Evolutionary conservation across 139 green algal species (phyloP), one percentile per base, ranked within the genome.

Genomic region (Haematococcus lacustris): DNA sequence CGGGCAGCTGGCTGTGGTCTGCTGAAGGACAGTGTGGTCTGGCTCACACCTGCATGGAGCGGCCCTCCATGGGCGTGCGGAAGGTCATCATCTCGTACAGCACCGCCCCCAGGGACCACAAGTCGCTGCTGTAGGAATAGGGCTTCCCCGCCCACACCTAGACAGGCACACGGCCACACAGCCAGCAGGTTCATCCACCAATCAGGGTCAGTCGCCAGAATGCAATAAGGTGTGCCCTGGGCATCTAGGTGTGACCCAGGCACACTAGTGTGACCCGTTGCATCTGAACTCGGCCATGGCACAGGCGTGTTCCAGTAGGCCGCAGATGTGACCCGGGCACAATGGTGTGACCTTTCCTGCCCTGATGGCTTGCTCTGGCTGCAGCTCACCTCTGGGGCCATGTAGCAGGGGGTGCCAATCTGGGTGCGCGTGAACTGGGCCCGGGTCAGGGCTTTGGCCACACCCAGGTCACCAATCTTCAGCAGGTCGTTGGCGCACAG

Each of bases 51-150:
- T 59, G 35, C 73, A 94, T 85, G 33, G 63, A 80, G 60, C 80
- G 73, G 13, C 86, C 89, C 70, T 91, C 86, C 76, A 92, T 90
- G 1, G 89, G 89, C 1, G 89, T 82, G 57, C 77, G 83, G 80
- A 89, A 91, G 3, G 83, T 90, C 81, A 87, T 84, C 76, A 95
- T 91, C 84, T 96, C 91, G 76, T 91, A 93, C 38, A 96, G 83
- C 21, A 93, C 51, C 71, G 84, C 90, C 13, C 91, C 91, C 40
- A 96, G 71, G 2, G 88, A 90, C 87, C 88, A 96, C 33, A 89
- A 53, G 81, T 94, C 91, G 13, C 77, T 87, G 38, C 77, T 78
- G 81, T 89, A 93, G 9, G 80, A 85, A 75, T 94, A 96, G 39
- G 87, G 84, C 70, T 82, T 61, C 41, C 82, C 88, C 38, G 71